A percentile compares a stretch with the other conserved stretches of the same genome.
Evolutionary conservation across 1,284 basidiomycete species (phyloP).

Genomic region (Wolfiporia cocos): DNA sequence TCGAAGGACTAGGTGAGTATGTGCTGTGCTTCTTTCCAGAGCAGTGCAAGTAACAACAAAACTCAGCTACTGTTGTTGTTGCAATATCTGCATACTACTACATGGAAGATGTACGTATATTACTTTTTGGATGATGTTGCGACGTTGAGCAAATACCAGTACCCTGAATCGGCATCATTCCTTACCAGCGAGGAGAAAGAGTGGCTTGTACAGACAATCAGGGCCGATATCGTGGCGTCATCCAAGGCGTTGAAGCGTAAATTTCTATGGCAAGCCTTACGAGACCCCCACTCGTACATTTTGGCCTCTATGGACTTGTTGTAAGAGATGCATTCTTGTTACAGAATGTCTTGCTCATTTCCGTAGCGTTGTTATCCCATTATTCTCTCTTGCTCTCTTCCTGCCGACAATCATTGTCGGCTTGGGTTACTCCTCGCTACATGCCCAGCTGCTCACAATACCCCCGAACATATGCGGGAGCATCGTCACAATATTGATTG

Average conservation of each 20-base stretch:
- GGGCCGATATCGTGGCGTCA: conserved; percentile 11
- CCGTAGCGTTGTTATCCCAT: conserved; percentile 10
- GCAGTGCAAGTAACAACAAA: neutral
- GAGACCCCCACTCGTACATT: conserved; percentile 16
- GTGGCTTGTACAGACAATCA: conserved; percentile 27
- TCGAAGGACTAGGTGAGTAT: conserved; percentile 23
- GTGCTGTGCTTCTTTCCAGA: neutral
- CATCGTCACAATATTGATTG: conserved; percentile 8
- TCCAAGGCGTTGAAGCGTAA: conserved; percentile 16
- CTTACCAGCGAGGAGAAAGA: conserved; percentile 24
- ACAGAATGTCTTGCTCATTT: conserved; percentile 46
- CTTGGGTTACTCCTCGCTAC: conserved; percentile 21
- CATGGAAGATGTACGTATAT: conserved; percentile 23
- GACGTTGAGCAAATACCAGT: conserved; percentile 11
- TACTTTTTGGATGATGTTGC: neutral
- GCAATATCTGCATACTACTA: conserved; percentile 29
- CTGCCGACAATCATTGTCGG: conserved; percentile 26
- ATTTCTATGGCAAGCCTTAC: conserved; percentile 17
- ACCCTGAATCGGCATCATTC: conserved; percentile 27
- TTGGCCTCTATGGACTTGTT: conserved; percentile 11
- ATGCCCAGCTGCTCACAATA: conserved; percentile 21
- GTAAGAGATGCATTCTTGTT: conserved; percentile 2
- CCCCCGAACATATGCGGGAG: conserved; percentile 14
- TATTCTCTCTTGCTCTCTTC: conserved; percentile 14
- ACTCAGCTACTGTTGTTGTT: conserved; percentile 30